These are phyloP conservation scores for Botrytis aclada DNA, from an alignment of 2,329 filamentous ascomycete species.

Conservation along the genomic window DNA sequence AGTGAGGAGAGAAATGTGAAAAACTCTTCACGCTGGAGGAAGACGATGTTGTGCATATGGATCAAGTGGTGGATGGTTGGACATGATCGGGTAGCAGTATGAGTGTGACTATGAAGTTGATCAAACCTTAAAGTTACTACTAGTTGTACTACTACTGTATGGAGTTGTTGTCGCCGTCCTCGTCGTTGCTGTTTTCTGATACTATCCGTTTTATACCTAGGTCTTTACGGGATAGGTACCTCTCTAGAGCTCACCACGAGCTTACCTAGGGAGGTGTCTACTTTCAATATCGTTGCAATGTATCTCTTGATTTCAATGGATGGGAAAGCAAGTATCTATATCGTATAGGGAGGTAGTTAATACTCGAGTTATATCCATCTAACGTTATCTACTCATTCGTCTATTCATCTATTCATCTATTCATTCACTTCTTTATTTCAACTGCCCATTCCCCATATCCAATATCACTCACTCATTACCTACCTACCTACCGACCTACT, in stretches of 20 bases:
- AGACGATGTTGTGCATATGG: neutral
- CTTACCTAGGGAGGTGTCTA: neutral
- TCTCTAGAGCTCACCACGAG: too few relatives aligned
- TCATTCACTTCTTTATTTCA: neutral
- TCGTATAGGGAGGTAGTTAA: neutral
- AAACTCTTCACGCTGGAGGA: neutral
- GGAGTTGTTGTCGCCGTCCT: neutral
- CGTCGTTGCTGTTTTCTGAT: neutral
- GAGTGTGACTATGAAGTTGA: neutral
- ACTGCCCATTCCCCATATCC: neutral
- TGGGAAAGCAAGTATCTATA: neutral
- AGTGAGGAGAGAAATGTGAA: neutral
- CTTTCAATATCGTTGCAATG: neutral
- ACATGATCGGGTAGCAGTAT: neutral
- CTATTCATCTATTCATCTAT: neutral
- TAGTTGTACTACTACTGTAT: neutral
- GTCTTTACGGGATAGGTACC: neutral
- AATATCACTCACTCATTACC: neutral
- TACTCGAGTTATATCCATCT: neutral
- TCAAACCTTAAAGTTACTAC: neutral
- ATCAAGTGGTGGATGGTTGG: neutral
- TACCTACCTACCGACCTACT: too few relatives aligned
- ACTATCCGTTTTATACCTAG: neutral
- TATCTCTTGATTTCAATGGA: neutral
- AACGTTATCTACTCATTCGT: neutral